A percentile compares a stretch with the other conserved stretches of the same genome.
Evolutionary conservation across 768 basidiomycete genomes (phyloP).

Genomic region (Dacryopinax spathularia): DNA sequence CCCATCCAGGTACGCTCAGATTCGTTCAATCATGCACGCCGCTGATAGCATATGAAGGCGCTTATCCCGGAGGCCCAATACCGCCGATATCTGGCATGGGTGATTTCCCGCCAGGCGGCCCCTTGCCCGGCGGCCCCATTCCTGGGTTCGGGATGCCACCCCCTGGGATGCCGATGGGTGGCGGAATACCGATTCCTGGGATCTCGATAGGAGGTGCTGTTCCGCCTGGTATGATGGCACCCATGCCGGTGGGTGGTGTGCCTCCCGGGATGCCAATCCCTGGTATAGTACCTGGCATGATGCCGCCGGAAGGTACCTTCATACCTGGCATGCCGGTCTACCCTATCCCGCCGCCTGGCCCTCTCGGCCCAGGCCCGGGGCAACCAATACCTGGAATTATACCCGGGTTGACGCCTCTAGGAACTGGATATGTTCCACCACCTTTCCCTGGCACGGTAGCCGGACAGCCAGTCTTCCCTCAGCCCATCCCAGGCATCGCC

Average conservation of each 20-base stretch:
- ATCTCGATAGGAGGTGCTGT: no score
- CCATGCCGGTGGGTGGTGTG: no score
- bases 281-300: neutral
- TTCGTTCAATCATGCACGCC: neutral
- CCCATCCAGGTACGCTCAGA: conserved; percentile 24
- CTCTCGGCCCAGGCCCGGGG: neutral
- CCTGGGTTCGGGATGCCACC: no score
- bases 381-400: neutral
- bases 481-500: no score
- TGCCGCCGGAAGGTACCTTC: neutral
- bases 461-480: no score
- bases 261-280: neutral
- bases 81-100: conserved; percentile 7
- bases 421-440: neutral
- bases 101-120: conserved; percentile 6
- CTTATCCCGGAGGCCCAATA: neutral
- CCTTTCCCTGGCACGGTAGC: neutral
- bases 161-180: no score
- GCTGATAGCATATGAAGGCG: neutral
- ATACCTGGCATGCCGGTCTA: neutral
- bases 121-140: neutral
- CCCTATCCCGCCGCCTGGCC: neutral
- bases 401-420: neutral
- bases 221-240: no score
- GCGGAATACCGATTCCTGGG: no score